Conservation (phyloP, 2,329 filamentous ascomycete genomes). For the Botrytis tulipae region DNA sequence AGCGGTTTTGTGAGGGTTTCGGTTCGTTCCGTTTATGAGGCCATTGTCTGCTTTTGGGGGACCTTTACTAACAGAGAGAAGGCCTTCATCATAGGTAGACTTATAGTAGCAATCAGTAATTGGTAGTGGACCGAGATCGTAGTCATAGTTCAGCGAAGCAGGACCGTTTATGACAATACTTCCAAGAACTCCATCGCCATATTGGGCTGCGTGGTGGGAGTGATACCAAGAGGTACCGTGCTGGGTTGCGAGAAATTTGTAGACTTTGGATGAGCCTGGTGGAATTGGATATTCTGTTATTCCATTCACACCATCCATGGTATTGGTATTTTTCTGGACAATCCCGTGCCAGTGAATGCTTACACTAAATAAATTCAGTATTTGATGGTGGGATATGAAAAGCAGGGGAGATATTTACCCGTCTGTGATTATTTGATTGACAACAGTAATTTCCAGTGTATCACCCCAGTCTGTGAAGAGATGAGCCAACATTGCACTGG, state of each 20-base stretch:
- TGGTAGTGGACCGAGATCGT: background rate
- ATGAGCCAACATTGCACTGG: background rate
- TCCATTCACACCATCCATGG: background rate
- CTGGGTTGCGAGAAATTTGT: background rate
- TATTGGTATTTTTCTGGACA: background rate
- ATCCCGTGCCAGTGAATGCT: background rate
- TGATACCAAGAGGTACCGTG: background rate
- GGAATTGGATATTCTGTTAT: background rate
- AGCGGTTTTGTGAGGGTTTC: background rate
- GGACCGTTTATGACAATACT: background rate
- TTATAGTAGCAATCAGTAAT: background rate
- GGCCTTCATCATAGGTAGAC: background rate
- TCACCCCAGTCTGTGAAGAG: background rate
- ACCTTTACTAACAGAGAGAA: background rate
- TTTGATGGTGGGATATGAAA: background rate
- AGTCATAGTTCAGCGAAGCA: background rate
- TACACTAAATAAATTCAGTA: background rate
- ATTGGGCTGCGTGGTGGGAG: background rate
- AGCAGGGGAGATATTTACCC: background rate
- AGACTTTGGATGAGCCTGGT: background rate
- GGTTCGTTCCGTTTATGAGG: background rate
- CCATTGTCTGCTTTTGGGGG: background rate
- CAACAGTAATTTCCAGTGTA: background rate
- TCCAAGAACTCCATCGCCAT: background rate
- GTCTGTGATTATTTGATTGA: background rate